Percentiles rank a stretch among this genome's conserved stretches.
Evolutionary conservation across 495 filamentous ascomycete genomes (phyloP).

Genomic region (Aspergillus funiculosus): DNA sequence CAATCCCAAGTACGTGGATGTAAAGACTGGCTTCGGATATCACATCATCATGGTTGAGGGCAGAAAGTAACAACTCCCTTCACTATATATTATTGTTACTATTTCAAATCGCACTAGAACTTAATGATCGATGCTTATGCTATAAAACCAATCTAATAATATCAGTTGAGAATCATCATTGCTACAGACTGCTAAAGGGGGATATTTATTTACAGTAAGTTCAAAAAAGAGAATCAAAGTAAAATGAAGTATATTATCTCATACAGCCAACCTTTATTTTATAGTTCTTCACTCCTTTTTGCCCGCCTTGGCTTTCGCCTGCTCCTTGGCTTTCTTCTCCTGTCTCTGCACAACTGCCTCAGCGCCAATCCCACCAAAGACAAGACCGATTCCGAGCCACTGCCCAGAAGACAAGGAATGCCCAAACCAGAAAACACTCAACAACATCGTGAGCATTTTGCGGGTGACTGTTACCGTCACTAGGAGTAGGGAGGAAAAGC

Average conservation of each 20-base stretch:
- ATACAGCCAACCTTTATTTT: not conserved
- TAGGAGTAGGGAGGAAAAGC: constrained; percentile 84
- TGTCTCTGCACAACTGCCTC: constrained; percentile 75
- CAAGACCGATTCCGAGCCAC: constrained; percentile 84
- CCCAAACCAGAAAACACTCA: constrained; percentile 91
- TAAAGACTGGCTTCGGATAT: constrained; percentile 83
- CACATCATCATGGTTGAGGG: constrained; percentile 89
- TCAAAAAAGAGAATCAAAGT: constrained; percentile 2
- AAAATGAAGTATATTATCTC: constrained; percentile 4
- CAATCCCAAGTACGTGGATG: constrained; percentile 70
- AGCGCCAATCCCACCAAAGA: constrained; percentile 92
- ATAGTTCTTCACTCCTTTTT: constrained; percentile 33
- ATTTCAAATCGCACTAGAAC: too few relatives aligned
- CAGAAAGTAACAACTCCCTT: constrained; percentile 43
- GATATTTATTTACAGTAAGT: constrained; percentile 12
- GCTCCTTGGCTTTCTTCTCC: constrained; percentile 81
- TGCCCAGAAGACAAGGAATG: constrained; percentile 79
- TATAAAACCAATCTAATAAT: too few relatives aligned
- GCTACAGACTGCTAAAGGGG: not conserved
- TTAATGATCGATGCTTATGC: constrained; percentile 8
- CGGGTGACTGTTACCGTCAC: constrained; percentile 96
- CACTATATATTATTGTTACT: not conserved
- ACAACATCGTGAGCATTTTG: constrained; percentile 98
- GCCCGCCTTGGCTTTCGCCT: constrained; percentile 46
- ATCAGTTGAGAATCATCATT: not conserved